These are phyloP conservation scores for Triticum urartu DNA, from an alignment of 176 grass and related monocot genomes.

Conservation along the genomic window DNA sequence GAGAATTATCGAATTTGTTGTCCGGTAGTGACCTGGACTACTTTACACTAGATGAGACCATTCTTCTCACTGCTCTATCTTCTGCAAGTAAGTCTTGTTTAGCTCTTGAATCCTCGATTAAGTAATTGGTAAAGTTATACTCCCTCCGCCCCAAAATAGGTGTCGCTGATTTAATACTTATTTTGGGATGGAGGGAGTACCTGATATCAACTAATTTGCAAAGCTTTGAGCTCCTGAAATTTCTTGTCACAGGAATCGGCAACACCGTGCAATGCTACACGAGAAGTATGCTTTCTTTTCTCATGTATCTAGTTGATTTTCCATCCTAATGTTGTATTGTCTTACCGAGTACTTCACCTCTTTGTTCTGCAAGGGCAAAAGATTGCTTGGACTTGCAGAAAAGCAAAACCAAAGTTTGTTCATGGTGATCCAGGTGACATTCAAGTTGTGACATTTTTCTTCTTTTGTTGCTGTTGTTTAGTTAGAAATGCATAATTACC, in stretches of 20 bases:
- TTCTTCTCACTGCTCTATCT: conserved; percentile 60
- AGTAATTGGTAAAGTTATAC: background rate
- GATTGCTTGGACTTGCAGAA: conserved; percentile 54
- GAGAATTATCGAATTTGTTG: conserved; percentile 63
- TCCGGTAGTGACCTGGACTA: conserved; percentile 43
- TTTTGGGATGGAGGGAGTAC: background rate
- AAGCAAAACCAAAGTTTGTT: conserved; percentile 40
- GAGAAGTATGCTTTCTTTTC: conserved; percentile 43
- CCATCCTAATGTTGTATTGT: background rate
- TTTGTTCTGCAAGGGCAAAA: conserved; percentile 53
- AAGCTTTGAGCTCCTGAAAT: conserved; percentile 3
- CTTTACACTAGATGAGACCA: conserved; percentile 58
- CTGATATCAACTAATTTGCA: conserved; percentile 8
- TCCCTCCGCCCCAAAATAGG: too few species aligned
- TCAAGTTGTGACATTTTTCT: background rate
- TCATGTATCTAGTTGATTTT: conserved; percentile 6
- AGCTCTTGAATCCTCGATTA: background rate
- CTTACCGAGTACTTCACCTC: background rate
- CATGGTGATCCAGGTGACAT: conserved; percentile 46
- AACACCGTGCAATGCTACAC: conserved; percentile 49
- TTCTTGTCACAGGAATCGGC: conserved; percentile 56
- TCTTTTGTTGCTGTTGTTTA: background rate
- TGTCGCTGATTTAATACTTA: too few species aligned
- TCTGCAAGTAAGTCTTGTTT: conserved; percentile 61
- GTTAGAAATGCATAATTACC: conserved; percentile 9